These are phyloP conservation scores for Buxus sempervirens DNA, from an alignment of 164 flowering plant genomes.

Conservation along the genomic window DNA sequence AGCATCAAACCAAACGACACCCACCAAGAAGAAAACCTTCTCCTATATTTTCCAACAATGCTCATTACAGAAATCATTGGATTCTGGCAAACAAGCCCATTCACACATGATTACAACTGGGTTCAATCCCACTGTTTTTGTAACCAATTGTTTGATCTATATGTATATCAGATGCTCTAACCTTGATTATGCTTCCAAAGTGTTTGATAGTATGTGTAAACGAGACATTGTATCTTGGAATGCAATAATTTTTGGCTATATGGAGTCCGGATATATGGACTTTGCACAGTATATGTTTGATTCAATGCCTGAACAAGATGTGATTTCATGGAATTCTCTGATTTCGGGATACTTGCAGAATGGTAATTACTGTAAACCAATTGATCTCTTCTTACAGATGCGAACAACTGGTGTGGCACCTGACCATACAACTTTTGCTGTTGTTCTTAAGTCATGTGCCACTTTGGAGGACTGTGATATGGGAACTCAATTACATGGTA, in stretches of 20 bases:
- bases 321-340: slow-evolving; percentile 76
- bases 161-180: slow-evolving; percentile 51
- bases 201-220: slow-evolving; percentile 61
- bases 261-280: slow-evolving; percentile 35
- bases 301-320: slow-evolving; percentile 63
- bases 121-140: slow-evolving; percentile 60
- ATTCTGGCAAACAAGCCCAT: slow-evolving; percentile 64
- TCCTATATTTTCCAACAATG: slow-evolving; percentile 65
- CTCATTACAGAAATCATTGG: slow-evolving; percentile 25
- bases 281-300: slow-evolving; percentile 43
- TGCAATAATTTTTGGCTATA: slow-evolving; percentile 53
- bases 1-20: slow-evolving; percentile 9
- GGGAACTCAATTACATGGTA: slow-evolving; percentile 59
- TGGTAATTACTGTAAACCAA: slow-evolving; percentile 32
- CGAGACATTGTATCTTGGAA: slow-evolving; percentile 69
- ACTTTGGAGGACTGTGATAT: slow-evolving; percentile 31
- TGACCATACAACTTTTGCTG: slow-evolving; percentile 53
- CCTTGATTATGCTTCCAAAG: slow-evolving; percentile 43
- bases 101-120: slow-evolving; percentile 60
- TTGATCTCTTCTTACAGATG: slow-evolving; percentile 48
- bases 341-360: slow-evolving; percentile 57
- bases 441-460: slow-evolving; percentile 55
- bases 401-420: slow-evolving; percentile 22
- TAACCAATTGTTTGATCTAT: slow-evolving; percentile 67
- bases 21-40: slow-evolving; percentile 33